Evolutionary conservation across 371 early-diverging fungal genomes (phyloP).

Genomic region (Rhizomucor pusillus): DNA sequence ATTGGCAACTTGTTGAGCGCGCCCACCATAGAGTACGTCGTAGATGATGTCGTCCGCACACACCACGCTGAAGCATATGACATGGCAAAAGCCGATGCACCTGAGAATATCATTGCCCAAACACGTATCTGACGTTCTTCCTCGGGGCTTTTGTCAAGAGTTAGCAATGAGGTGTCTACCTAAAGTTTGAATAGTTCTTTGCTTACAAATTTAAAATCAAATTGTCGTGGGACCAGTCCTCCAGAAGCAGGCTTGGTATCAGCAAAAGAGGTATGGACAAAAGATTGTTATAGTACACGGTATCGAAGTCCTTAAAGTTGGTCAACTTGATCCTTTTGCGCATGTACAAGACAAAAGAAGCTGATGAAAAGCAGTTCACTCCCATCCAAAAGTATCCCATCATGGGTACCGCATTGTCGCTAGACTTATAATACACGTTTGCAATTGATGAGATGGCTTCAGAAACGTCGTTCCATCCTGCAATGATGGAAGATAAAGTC

Average conservation of each 20-base stretch:
- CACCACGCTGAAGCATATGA: slow-evolving; percentile 95
- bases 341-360: slow-evolving; percentile 90
- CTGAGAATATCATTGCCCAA: slow-evolving; percentile 78
- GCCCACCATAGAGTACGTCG: slow-evolving; percentile 98
- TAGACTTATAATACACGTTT: slow-evolving; percentile 22
- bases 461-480: slow-evolving; percentile 76
- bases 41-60: slow-evolving; percentile 91
- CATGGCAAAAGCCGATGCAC: slow-evolving; percentile 88
- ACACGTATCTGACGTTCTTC: slow-evolving; percentile 54
- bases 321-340: slow-evolving; percentile 83
- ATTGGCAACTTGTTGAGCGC: slow-evolving; percentile 98
- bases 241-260: slow-evolving; percentile 75
- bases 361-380: slow-evolving; percentile 91
- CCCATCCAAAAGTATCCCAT: slow-evolving; percentile 86
- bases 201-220: slow-evolving; percentile 60
- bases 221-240: slow-evolving; percentile 66
- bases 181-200: not conserved
- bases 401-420: slow-evolving; percentile 21
- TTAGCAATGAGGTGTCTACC: not conserved
- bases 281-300: slow-evolving; percentile 96
- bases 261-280: slow-evolving; percentile 87
- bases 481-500: slow-evolving; percentile 87
- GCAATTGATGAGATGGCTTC: slow-evolving; percentile 44
- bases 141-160: slow-evolving; percentile 27
- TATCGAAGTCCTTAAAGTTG: slow-evolving; percentile 92